phyloP scores from a whole-genome alignment of 176 grass and related monocot species.

The Phoenix roebelenii region DNA sequence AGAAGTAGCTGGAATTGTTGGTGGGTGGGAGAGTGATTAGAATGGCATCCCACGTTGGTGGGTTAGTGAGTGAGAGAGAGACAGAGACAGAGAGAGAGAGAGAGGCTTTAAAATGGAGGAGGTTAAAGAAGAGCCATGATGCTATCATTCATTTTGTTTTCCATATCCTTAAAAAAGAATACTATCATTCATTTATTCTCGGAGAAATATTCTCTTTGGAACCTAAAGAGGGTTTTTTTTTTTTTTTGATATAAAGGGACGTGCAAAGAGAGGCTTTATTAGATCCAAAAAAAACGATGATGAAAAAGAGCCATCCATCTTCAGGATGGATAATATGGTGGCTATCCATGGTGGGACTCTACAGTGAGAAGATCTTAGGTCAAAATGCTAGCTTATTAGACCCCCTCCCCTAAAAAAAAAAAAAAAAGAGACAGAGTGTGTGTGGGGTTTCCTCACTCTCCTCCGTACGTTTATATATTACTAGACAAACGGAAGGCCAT shows the following conservation, averaged over 20 bases:
- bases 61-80: no score
- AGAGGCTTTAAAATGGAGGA: no score
- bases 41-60: slow-evolving; percentile 5
- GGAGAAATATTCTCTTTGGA: slow-evolving; percentile 17
- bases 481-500: neutral
- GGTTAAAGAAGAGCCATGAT: no score
- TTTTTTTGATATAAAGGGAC: no score
- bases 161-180: neutral
- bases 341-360: no score
- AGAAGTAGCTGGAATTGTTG: slow-evolving; percentile 10
- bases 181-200: slow-evolving; percentile 2
- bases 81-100: no score
- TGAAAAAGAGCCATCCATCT: no score
- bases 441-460: neutral
- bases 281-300: slow-evolving; percentile 11
- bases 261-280: slow-evolving; percentile 15
- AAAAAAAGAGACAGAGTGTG: no score
- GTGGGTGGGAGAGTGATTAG: neutral
- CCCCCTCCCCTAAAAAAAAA: no score
- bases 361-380: no score
- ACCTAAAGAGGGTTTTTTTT: neutral
- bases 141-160: neutral
- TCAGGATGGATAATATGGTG: no score
- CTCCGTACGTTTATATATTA: neutral
- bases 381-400: slow-evolving; percentile 5